phyloP scores from a whole-genome alignment of 148 eudicot species.

The Linanthus parryae region DNA sequence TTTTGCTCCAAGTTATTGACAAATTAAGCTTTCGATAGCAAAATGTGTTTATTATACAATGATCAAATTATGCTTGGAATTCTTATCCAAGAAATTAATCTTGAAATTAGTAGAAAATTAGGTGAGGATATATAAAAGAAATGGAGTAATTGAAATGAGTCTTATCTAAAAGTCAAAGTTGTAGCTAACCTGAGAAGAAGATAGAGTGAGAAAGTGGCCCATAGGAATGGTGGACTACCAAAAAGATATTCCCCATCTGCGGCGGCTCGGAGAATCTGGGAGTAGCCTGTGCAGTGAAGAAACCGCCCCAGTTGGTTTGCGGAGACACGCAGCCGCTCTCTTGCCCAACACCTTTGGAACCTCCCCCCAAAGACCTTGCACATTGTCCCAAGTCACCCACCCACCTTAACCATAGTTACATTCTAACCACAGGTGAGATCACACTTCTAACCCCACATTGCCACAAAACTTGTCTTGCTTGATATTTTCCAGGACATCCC shows the following conservation, averaged over 20 bases:
- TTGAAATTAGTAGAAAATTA: too few species aligned
- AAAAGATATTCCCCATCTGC: not conserved
- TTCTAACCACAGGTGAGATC: not conserved
- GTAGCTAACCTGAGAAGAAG: not conserved
- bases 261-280: not conserved
- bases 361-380: not conserved
- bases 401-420: conserved; percentile 7
- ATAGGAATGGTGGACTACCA: not conserved
- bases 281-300: not conserved
- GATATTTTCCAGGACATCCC: not conserved
- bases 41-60: too few species aligned
- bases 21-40: too few species aligned
- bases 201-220: not conserved
- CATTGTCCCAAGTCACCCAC: not conserved
- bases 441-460: not conserved
- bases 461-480: not conserved
- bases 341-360: conserved; percentile 33
- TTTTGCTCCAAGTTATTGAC: too few species aligned
- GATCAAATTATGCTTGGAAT: too few species aligned
- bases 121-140: too few species aligned
- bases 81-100: too few species aligned
- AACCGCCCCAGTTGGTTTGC: conserved; percentile 28
- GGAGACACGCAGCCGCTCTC: conserved; percentile 41
- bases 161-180: not conserved
- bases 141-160: not conserved